phyloP scores from a whole-genome alignment of 2,329 filamentous ascomycete genomes.

The Aspergillus sp. region DNA sequence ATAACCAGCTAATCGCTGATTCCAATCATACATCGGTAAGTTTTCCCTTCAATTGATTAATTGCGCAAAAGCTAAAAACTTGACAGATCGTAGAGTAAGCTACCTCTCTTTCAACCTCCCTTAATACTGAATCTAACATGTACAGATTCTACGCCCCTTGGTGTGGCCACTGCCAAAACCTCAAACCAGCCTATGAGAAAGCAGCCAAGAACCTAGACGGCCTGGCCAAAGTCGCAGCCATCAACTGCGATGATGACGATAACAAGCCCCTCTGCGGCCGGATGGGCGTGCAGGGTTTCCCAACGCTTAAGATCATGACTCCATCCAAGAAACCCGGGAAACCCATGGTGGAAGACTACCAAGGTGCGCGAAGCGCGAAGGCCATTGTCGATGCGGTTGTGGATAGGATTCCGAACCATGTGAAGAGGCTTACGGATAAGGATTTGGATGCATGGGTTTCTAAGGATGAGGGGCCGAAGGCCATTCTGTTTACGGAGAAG shows the following conservation, averaged over 20 bases:
- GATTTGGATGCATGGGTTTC: conserved; percentile 68
- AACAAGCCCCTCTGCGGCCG: conserved; percentile 83
- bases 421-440: conserved; percentile 73
- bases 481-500: conserved; percentile 89
- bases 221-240: conserved; percentile 84
- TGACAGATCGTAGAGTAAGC: conserved; percentile 48
- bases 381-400: conserved; percentile 80
- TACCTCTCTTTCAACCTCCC: conserved; percentile 7
- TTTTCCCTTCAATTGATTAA: background rate
- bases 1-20: conserved; percentile 73
- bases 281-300: conserved; percentile 90
- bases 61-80: conserved; percentile 10
- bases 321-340: conserved; percentile 74
- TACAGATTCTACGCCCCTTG: conserved; percentile 89
- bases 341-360: conserved; percentile 83
- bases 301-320: conserved; percentile 86
- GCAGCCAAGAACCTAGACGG: conserved; percentile 83
- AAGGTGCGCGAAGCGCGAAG: conserved; percentile 74
- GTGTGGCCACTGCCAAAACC: conserved; percentile 95
- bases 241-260: conserved; percentile 88
- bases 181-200: conserved; percentile 94
- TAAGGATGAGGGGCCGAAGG: conserved; percentile 67
- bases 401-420: conserved; percentile 85
- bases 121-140: conserved; percentile 1
- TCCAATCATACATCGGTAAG: conserved; percentile 88